Evolutionary conservation across 2,329 filamentous ascomycete species (phyloP).

Genomic region (Cadophora gregata): DNA sequence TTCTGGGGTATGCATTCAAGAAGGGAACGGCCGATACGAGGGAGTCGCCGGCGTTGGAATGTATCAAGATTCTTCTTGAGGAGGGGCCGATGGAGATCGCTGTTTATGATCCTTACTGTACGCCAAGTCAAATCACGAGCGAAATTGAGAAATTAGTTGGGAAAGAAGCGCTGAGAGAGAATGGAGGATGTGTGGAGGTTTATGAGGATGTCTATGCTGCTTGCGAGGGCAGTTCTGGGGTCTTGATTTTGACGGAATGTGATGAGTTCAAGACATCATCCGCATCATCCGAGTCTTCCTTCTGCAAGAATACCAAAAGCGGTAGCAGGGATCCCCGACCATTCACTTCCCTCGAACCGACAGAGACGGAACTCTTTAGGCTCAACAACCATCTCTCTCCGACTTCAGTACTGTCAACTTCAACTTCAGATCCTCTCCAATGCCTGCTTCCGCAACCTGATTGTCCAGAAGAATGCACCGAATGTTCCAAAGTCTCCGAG

Average conservation of each 20-base stretch:
- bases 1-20: conserved; percentile 82
- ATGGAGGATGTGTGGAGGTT: conserved; percentile 47
- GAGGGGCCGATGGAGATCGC: conserved; percentile 68
- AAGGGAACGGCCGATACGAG: conserved; percentile 79
- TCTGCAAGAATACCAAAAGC: neutral
- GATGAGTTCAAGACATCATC: conserved; percentile 54
- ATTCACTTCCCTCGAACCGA: conserved; percentile 33
- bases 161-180: conserved; percentile 41
- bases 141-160: conserved; percentile 46
- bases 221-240: conserved; percentile 52
- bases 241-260: conserved; percentile 59
- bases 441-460: conserved; percentile 35
- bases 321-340: conserved; percentile 35
- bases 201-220: conserved; percentile 51
- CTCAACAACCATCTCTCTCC: conserved; percentile 31
- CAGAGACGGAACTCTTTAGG: conserved; percentile 33
- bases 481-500: conserved; percentile 38
- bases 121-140: conserved; percentile 46
- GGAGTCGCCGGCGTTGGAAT: conserved; percentile 71
- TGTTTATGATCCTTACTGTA: conserved; percentile 68
- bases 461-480: conserved; percentile 44
- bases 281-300: conserved; percentile 16
- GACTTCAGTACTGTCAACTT: neutral
- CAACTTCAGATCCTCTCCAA: conserved; percentile 35
- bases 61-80: conserved; percentile 68